A percentile compares a stretch with the other conserved stretches of the same genome.
These are phyloP conservation scores for Daldinia grandis DNA, from an alignment of 495 filamentous ascomycete species.

Conservation along the genomic window DNA sequence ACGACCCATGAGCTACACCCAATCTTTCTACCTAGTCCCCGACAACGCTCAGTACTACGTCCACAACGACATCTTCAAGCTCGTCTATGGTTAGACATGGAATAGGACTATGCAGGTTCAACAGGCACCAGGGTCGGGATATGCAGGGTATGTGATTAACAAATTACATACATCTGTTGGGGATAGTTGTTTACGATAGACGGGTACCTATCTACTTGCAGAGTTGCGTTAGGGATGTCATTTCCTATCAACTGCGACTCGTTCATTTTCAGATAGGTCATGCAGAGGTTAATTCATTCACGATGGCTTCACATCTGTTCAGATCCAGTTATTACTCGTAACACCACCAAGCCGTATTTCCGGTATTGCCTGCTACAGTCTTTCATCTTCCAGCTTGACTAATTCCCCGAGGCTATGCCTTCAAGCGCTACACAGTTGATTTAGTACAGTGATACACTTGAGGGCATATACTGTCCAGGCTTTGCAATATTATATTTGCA, in stretches of 20 bases:
- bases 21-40: slow-evolving; percentile 82
- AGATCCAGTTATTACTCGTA: background rate
- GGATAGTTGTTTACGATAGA: slow-evolving; percentile 30
- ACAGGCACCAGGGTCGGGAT: too few relatives aligned
- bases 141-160: background rate
- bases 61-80: slow-evolving; percentile 90
- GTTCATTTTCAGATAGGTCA: slow-evolving; percentile 24
- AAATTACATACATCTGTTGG: background rate
- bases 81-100: slow-evolving; percentile 66
- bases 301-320: background rate
- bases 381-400: background rate
- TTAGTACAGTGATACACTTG: too few relatives aligned
- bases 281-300: slow-evolving; percentile 1
- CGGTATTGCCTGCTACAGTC: background rate
- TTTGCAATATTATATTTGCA: too few relatives aligned
- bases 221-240: slow-evolving; percentile 7
- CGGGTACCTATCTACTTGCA: slow-evolving; percentile 7
- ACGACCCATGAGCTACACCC: slow-evolving; percentile 83
- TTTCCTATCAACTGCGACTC: slow-evolving; percentile 6
- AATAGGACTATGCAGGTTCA: background rate
- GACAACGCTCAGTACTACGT: slow-evolving; percentile 80
- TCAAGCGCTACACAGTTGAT: too few relatives aligned
- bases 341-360: too few relatives aligned
- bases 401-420: too few relatives aligned
- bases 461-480: too few relatives aligned